Conservation (phyloP, 805 yeast genomes). For the Isabelozyma gotoi region DNA sequence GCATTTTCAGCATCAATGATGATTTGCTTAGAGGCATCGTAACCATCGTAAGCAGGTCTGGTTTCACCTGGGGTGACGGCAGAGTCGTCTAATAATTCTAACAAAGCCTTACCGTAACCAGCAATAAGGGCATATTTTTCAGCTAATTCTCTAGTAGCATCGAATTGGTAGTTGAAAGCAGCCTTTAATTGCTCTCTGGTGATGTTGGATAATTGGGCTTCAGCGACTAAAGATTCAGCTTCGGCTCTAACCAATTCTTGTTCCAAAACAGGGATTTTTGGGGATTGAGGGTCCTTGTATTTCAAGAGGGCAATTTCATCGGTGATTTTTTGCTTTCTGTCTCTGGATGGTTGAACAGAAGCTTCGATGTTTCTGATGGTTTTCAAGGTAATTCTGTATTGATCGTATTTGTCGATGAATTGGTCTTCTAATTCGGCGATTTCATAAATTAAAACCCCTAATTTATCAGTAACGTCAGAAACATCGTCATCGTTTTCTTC, state of each 20-base stretch:
- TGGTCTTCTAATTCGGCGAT: constrained; percentile 86
- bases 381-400: constrained; percentile 79
- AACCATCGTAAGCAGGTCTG: constrained; percentile 86
- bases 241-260: constrained; percentile 90
- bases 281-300: constrained; percentile 82
- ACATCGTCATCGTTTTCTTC: constrained; percentile 84
- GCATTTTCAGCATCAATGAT: constrained; percentile 85
- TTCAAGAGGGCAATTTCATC: constrained; percentile 82
- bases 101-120: constrained; percentile 84
- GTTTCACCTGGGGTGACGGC: constrained; percentile 93
- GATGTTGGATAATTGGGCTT: constrained; percentile 85
- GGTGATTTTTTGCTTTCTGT: constrained; percentile 80
- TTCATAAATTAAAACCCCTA: constrained; percentile 80
- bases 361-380: constrained; percentile 82
- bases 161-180: constrained; percentile 81
- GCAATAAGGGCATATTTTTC: constrained; percentile 85
- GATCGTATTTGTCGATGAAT: constrained; percentile 83
- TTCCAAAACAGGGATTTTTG: constrained; percentile 78
- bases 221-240: constrained; percentile 89
- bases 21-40: constrained; percentile 85
- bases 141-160: constrained; percentile 80
- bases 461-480: constrained; percentile 81
- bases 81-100: constrained; percentile 79
- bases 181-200: constrained; percentile 86
- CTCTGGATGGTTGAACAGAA: constrained; percentile 85